Percentiles rank a stretch among this genome's conserved stretches.
These are phyloP conservation scores for Spiromastix sp. DNA, from an alignment of 2,329 filamentous ascomycete genomes.

Conservation along the genomic window DNA sequence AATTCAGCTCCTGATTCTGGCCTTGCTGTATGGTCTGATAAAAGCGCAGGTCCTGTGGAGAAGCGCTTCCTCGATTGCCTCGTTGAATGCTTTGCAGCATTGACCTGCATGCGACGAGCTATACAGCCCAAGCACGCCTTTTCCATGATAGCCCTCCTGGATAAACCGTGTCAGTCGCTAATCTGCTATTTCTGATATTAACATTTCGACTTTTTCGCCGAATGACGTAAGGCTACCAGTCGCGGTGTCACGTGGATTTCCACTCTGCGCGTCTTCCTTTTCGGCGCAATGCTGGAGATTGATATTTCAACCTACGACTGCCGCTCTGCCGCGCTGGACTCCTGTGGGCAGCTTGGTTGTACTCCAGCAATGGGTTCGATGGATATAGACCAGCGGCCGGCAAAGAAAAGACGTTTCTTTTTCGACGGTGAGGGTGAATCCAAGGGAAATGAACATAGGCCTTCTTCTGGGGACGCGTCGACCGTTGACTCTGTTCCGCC, in stretches of 20 bases:
- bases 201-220: conserved; percentile 4
- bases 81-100: not conserved
- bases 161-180: too few relatives aligned
- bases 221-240: conserved; percentile 6
- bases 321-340: too few relatives aligned
- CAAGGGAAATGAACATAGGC: not conserved
- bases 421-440: conserved; percentile 34
- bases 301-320: too few relatives aligned
- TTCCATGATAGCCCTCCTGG: too few relatives aligned
- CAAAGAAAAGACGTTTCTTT: conserved; percentile 56
- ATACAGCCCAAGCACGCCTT: conserved; percentile 7
- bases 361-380: conserved; percentile 22
- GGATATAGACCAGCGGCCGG: conserved; percentile 42
- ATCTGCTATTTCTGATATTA: too few relatives aligned
- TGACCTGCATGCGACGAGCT: not conserved
- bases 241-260: conserved; percentile 6
- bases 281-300: not conserved
- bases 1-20: conserved; percentile 37
- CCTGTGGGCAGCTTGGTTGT: not conserved
- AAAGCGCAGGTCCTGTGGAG: conserved; percentile 17
- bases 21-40: conserved; percentile 9
- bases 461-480: not conserved
- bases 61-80: conserved; percentile 10
- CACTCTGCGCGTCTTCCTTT: conserved; percentile 4
- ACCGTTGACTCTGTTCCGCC: not conserved